Base-by-base conservation (phyloP, 306 rosid species). In the Astragalus membranaceus region DNA sequence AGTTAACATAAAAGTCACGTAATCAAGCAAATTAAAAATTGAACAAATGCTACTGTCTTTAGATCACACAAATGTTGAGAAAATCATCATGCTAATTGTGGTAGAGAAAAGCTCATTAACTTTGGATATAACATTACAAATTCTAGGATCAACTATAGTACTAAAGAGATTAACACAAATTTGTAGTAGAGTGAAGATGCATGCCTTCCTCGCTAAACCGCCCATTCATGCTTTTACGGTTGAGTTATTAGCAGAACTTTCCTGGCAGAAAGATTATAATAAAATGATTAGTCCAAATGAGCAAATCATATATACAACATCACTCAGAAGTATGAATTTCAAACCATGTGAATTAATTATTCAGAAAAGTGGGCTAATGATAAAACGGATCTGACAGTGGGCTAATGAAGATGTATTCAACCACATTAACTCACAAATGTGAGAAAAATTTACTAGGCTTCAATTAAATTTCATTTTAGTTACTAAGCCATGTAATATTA, bases 251-350 rank as follows among this genome's bases (percentile, higher is more conserved):
- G 62, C 70, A 61, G 81, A 79, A 29, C 20, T 63, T 60, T 79
- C 86, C 83, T 82, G 77, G 35, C 61, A 66, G 20, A 70, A 72
- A 32, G 33, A 70, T 63, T 57, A 56, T 36, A 69, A 49, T 46
- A 55, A 70, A 67, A 64, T 49, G 12, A 20, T 75, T 54, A 47
- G 51, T 54, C 58, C 63, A 80, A 47, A 74, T 30, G 55, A 6
- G 20, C 26, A 55, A 15, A 36, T 7, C 44, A 29, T 53, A 57
- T 17, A 39, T 32, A 52, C 64, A 53, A 46, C 33, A 23, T 53
- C 29, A 43, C 32, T 43, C 41, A 66, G 53, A 39, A 33, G n/a
- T 46, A 16, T 20, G 67, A 65, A 32, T 32, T 10, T 32, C 32
- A 42, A 67, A 48, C 48, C 32, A 37, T 62, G 80, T 59, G 58